Base-by-base conservation (phyloP, 371 early-diverging fungal species). In the Rhizopus arrhizus region DNA sequence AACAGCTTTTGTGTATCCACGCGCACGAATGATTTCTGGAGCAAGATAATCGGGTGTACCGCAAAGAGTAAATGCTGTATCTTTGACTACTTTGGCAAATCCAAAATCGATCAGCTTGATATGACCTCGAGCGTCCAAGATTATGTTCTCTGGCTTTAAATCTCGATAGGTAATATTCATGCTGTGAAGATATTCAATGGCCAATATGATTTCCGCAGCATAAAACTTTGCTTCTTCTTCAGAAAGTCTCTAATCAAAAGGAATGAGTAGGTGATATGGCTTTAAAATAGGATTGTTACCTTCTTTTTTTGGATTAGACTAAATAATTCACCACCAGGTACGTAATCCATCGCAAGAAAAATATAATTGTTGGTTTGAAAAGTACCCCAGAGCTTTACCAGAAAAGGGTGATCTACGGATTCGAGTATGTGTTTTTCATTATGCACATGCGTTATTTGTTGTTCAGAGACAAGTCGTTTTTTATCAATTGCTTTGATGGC, bases 11-110 rank as follows among this genome's bases (percentile, higher is more conserved):
- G 96, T 94, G 75, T 98, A 96, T 31, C 97, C 97, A 46, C 81
- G 75, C 29, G 94, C 95, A 51, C 85, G 85, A 74, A 91, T 89
- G 11, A 91, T 89, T 73, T 96, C 97, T 31, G 98, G 97, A 4
- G 98, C 96, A 80, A 97, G 85, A 69, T 98, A 99, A 75, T 98
- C 99, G 12, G 99, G 99, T 35, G 99, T 99, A 10, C 99, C 99
- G 71, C 98, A 98, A 29, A 96, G 72, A n/a, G 93, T 95, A 92
- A 92, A 92, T 38, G 93, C 92, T 82, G 67, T 66, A 35, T 50
- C 70, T 35, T 55, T 48, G 9, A 65, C 58, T 53, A 57, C 42
- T 33, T 94, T 95, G 32, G 97, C 94, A 82, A 96, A 96, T 22
- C 98, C 98, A 83, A 97, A 96, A 74, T 97, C 97, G 7, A 95